phyloP scores from a whole-genome alignment of 495 filamentous ascomycete genomes.

The Podospora pseudocomata region DNA sequence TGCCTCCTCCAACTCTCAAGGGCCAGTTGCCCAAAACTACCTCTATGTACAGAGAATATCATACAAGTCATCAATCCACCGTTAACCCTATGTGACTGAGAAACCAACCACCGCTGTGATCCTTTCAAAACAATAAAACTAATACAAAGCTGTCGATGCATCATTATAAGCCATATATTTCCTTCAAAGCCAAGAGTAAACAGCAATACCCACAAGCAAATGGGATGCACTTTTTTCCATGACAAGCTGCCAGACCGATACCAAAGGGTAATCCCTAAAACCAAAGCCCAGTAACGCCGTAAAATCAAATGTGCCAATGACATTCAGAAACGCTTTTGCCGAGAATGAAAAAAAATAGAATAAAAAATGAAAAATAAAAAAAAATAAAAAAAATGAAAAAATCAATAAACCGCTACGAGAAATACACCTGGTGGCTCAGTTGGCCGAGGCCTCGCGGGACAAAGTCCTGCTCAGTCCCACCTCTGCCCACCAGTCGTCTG shows the following conservation, averaged over 20 bases:
- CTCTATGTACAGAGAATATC: neutral
- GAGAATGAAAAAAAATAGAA: neutral
- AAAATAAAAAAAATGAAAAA: neutral
- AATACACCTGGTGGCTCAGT: conserved; percentile 5
- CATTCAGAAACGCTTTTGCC: neutral
- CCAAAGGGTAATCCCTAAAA: neutral
- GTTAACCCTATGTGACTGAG: neutral
- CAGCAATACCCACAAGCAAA: neutral
- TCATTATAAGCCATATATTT: conserved; percentile 2
- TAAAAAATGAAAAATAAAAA: neutral
- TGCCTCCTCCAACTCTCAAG: neutral
- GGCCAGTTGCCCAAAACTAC: neutral
- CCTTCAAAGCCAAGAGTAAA: neutral
- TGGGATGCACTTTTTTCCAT: neutral
- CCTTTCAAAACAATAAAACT: neutral
- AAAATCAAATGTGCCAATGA: neutral
- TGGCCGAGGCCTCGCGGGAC: conserved; percentile 38
- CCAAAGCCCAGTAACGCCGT: neutral
- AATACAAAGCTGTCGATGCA: neutral
- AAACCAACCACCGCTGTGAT: neutral
- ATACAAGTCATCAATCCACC: neutral
- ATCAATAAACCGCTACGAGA: neutral
- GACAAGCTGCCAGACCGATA: neutral
- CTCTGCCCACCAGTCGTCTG: conserved; percentile 73
- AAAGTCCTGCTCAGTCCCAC: conserved; percentile 63